These are phyloP conservation scores for Fagus crenata DNA, from an alignment of 306 rosid species.

Conservation along the genomic window DNA sequence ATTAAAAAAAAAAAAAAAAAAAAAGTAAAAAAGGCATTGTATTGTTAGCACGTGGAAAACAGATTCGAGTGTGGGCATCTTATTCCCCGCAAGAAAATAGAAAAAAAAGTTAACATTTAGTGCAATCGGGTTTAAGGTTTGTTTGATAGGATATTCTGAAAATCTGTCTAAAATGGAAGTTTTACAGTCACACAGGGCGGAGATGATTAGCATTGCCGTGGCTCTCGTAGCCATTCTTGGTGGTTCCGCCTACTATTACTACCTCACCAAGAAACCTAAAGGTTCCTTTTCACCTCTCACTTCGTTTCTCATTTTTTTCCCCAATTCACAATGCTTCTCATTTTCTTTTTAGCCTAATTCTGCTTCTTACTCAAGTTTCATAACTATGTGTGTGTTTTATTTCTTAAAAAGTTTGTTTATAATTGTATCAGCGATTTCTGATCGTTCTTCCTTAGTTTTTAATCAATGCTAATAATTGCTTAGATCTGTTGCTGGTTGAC, in stretches of 20 bases:
- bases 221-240: conserved; percentile 55
- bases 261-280: conserved; percentile 57
- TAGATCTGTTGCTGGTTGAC: neutral
- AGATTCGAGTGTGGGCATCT: too few relatives aligned
- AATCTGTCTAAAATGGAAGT: conserved; percentile 27
- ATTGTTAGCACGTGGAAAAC: too few relatives aligned
- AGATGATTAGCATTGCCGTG: conserved; percentile 47
- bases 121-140: too few relatives aligned
- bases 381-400: neutral
- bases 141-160: too few relatives aligned
- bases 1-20: too few relatives aligned
- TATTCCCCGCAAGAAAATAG: too few relatives aligned
- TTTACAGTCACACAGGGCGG: conserved; percentile 42
- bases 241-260: conserved; percentile 59
- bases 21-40: too few relatives aligned
- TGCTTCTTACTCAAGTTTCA: neutral
- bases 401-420: neutral
- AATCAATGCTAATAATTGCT: neutral
- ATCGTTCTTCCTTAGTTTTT: neutral
- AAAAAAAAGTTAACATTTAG: too few relatives aligned
- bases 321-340: neutral
- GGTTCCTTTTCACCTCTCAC: conserved; percentile 21
- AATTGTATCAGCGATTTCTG: neutral
- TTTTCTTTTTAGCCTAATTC: neutral
- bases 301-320: neutral